Base-by-base conservation (phyloP, 495 filamentous ascomycete genomes). In the Saxispiralis lemnorum region DNA sequence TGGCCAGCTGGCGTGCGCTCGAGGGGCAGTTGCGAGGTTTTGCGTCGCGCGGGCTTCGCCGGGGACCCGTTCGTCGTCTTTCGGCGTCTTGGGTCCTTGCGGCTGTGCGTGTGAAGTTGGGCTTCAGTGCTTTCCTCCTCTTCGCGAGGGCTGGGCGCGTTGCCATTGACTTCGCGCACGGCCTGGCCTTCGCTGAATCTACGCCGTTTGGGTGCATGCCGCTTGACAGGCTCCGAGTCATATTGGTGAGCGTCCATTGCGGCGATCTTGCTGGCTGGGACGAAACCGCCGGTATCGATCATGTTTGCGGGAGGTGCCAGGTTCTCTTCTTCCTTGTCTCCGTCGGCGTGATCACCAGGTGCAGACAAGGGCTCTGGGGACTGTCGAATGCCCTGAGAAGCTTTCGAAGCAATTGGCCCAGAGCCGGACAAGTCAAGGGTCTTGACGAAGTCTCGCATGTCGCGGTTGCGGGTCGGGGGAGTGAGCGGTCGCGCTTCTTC, bases 401-500 rank as follows among this genome's bases (percentile, higher is more conserved):
- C 24, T 28, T 9, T 4, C 15, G 35, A 18, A 24, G 24, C 10
- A 6, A 24, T 17, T 13, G 34, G 6, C 1, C 30, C 6, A 24
- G 20, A 20, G 11, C 40, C 33, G 11, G 32, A 38, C n/a, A n/a
- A 20, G 35, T 39, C 44, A 14, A 44, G 28, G 7, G 39, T 13
- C 15, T 16, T 28, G 15, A 60, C 47, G 38, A 51, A 60, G 14
- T 54, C 48, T 11, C 55, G 43, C 19, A 60, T 60, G 38, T 57
- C 55, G 24, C 46, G 48, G 36, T 55, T 59, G 45, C 51, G 48
- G 9, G 45, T 31, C 1, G 55, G 52, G 9, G 42, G 35, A 9
- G 43, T 46, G 20, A 49, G 24, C 19, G 43, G 38, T 19, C 37
- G 39, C 5, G 43, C 35, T 13, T 49, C 46, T 11, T 54, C 51